phyloP scores from a whole-genome alignment of 257 asterid species.

The Solanum megistacrolobum region DNA sequence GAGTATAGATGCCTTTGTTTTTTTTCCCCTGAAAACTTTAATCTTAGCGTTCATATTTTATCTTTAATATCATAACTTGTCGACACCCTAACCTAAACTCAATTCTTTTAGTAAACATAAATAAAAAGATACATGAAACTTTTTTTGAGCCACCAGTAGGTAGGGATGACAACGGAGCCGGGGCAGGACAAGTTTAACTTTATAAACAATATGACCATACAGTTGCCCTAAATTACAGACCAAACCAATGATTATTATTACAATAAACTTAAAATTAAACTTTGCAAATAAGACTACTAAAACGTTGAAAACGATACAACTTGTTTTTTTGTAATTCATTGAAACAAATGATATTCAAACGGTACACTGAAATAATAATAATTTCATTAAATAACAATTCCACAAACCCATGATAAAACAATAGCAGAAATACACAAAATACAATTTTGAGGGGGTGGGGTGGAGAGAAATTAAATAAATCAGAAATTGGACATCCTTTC shows the following conservation, averaged over 20 bases:
- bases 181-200: background rate
- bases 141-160: too few relatives aligned
- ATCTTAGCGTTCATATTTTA: background rate
- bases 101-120: too few relatives aligned
- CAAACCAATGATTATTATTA: background rate
- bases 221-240: background rate
- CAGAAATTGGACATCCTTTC: conserved; percentile 30
- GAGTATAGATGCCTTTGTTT: background rate
- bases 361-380: background rate
- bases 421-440: background rate
- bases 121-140: too few relatives aligned
- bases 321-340: background rate
- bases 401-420: background rate
- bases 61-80: too few relatives aligned
- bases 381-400: conserved; percentile 10
- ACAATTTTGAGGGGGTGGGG: background rate
- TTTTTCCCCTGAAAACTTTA: too few relatives aligned
- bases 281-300: background rate
- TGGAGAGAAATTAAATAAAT: background rate
- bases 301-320: background rate
- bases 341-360: background rate
- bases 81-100: background rate
- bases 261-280: background rate
- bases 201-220: background rate
- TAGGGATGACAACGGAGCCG: too few relatives aligned